Evolutionary conservation across 2,329 filamentous ascomycete genomes (phyloP).

Genomic region (Aspergillus novoparasiticus): DNA sequence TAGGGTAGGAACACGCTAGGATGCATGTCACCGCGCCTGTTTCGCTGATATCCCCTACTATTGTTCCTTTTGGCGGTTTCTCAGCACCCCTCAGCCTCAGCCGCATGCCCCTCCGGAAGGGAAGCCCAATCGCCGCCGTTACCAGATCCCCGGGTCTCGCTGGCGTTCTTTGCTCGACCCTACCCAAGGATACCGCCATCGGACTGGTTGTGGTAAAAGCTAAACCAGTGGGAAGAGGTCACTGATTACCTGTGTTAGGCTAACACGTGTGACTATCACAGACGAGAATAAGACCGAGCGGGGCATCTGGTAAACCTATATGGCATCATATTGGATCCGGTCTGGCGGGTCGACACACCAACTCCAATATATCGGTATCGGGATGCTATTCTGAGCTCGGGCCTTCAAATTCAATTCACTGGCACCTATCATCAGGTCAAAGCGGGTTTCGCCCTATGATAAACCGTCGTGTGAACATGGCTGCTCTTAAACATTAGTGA

Average conservation of each 20-base stretch:
- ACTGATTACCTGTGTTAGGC: not conserved
- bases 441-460: not conserved
- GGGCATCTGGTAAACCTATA: not conserved
- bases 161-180: not conserved
- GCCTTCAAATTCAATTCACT: not conserved
- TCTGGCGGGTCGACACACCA: not conserved
- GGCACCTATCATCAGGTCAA: not conserved
- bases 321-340: not conserved
- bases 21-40: constrained; percentile 5
- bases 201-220: not conserved
- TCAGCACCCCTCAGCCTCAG: not conserved
- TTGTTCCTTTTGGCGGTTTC: not conserved
- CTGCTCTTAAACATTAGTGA: not conserved
- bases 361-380: not conserved
- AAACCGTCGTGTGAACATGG: not conserved
- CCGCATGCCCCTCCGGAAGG: not conserved
- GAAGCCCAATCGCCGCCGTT: constrained; percentile 12
- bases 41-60: not conserved
- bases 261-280: not conserved
- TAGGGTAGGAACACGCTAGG: not conserved
- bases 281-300: not conserved
- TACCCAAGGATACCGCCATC: not conserved
- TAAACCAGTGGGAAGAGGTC: not conserved
- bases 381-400: not conserved
- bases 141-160: constrained; percentile 11